These are phyloP conservation scores for Verticillium tricorpus DNA, from an alignment of 2,329 filamentous ascomycete species.

Conservation along the genomic window DNA sequence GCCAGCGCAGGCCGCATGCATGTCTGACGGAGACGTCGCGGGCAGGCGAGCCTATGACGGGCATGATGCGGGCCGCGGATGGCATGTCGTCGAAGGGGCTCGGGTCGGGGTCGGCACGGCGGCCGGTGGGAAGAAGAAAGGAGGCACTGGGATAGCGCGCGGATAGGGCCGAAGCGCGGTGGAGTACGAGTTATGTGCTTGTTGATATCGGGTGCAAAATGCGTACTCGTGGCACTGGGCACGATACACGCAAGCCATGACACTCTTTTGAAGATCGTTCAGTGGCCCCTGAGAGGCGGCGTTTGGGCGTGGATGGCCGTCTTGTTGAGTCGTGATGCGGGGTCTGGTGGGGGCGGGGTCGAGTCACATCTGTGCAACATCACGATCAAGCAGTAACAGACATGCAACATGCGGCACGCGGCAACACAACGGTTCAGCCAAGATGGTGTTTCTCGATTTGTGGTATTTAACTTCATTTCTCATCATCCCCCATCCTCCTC, in stretches of 20 bases:
- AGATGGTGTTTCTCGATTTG: neutral
- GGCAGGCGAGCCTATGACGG: neutral
- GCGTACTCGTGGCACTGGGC: too few relatives aligned
- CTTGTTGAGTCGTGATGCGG: neutral
- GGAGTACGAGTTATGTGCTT: neutral
- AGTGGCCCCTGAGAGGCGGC: too few relatives aligned
- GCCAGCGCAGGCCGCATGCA: neutral
- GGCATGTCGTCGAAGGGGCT: neutral
- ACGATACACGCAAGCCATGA: too few relatives aligned
- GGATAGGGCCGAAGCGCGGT: conserved; percentile 9
- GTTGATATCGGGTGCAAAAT: neutral
- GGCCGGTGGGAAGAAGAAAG: neutral
- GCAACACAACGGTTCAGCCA: neutral
- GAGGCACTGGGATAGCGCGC: neutral
- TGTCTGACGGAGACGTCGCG: neutral
- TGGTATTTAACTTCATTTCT: neutral
- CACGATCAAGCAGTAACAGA: neutral
- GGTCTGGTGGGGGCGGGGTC: neutral
- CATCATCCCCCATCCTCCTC: neutral
- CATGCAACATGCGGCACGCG: neutral
- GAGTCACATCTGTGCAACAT: neutral
- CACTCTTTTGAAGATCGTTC: too few relatives aligned
- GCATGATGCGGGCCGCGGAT: neutral
- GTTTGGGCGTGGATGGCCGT: too few relatives aligned
- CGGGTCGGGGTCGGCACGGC: neutral